Base-by-base conservation (phyloP, 2,329 filamentous ascomycete genomes). In the Alternaria hordeiaustralica region DNA sequence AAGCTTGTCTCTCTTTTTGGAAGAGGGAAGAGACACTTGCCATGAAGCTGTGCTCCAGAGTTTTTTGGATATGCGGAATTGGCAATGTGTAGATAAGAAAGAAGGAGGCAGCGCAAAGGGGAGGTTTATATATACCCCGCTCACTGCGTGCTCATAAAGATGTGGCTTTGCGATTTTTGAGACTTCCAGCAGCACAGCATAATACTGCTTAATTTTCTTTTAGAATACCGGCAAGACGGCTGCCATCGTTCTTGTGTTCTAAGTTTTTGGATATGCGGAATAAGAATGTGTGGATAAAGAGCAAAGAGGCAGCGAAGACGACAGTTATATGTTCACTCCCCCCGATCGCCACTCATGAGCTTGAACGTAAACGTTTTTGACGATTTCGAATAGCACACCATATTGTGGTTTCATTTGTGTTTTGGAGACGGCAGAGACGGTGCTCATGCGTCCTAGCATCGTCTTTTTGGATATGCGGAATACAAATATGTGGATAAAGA, bases 151-250 rank as follows among this genome's bases (percentile, higher is more conserved):
- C 30, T 15, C 6, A 8, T 33, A 15, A 0, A 4, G 3, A 15
- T 33, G 0, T 33, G 6, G 30, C 12, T 13, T 33, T 3, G 30
- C 12, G 12, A 3, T 33, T 4, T 15, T 3, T 15, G 12, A 13
- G 12, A 15, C 12, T 33, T 33, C 30, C 30, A 15, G 30, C 30
- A 11, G 5, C 36, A 11, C 36, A 41, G 7, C 15, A 41, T 41
- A 9, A 1, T n/a, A 4, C 2, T 36, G 33, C 2, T 4, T 5
- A 3, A 9, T 0, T 36, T 41, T n/a, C 15, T 18, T 18, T 10
- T 18, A n/a, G 30, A 15, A 15, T 1, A 15, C 30, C 6, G 30
- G 30, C 13, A 36, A 36, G 13, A 36, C 30, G 13, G 7, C 13
- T 15, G 13, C 13, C 30, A 36, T 36, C 28, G 3, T 11, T 5